These are phyloP conservation scores for Penicillium fuscoglaucum DNA, from an alignment of 2,329 filamentous ascomycete genomes.

Conservation along the genomic window DNA sequence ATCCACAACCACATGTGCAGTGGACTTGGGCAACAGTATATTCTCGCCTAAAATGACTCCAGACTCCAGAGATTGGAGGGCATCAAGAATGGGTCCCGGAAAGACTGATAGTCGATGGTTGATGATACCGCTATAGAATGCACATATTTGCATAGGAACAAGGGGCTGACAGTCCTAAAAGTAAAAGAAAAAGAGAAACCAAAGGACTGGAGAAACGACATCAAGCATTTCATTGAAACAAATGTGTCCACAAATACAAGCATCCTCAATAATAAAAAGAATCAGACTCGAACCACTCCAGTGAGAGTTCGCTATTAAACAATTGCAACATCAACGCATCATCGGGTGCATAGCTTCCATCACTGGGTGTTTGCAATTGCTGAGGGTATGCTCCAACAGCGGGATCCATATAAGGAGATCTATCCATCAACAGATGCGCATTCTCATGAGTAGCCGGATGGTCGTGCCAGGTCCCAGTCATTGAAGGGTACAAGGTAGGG, in stretches of 20 bases:
- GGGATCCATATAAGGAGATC: neutral
- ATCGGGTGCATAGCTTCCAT: conserved; percentile 6
- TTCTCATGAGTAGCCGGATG: neutral
- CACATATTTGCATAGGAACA: neutral
- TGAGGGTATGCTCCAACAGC: neutral
- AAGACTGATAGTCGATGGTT: too few species aligned
- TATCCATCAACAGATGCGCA: neutral
- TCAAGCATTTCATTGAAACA: neutral
- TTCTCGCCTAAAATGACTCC: neutral
- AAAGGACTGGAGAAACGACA: neutral
- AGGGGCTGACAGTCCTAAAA: neutral
- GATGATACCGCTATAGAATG: neutral
- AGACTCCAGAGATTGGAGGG: neutral
- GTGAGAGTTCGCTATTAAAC: conserved; percentile 25
- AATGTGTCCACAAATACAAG: neutral
- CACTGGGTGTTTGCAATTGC: neutral
- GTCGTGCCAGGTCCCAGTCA: neutral
- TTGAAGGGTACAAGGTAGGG: conserved; percentile 11
- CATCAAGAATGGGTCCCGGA: too few species aligned
- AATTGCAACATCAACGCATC: conserved; percentile 27
- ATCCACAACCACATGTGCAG: conserved; percentile 1
- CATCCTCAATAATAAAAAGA: neutral
- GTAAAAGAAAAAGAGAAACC: neutral
- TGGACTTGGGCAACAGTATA: neutral
- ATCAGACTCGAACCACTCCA: conserved; percentile 19